Conservation (phyloP, 2,329 filamentous ascomycete species). For the Aspergillus sp. region DNA sequence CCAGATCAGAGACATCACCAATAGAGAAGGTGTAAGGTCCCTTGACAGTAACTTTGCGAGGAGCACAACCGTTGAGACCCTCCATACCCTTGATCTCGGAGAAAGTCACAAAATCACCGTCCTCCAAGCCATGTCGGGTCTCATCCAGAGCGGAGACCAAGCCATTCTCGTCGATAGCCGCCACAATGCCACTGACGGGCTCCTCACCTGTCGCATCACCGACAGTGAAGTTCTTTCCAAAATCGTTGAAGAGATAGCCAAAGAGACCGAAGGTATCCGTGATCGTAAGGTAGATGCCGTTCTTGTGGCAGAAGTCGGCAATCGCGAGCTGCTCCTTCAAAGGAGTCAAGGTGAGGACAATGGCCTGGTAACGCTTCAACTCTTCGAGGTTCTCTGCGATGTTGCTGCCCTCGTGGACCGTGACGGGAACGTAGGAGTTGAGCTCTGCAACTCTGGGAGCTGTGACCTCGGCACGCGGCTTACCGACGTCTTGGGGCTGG, state of each 20-base stretch:
- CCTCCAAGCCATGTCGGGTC: constrained; percentile 89
- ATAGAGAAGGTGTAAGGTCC: constrained; percentile 98
- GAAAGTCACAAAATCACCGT: constrained; percentile 96
- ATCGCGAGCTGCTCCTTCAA: constrained; percentile 79
- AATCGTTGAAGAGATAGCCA: constrained; percentile 95
- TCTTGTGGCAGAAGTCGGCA: constrained; percentile 89
- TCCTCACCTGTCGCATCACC: constrained; percentile 90
- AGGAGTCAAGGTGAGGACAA: constrained; percentile 84
- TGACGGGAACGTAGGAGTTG: constrained; percentile 93
- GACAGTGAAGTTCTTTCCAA: constrained; percentile 89
- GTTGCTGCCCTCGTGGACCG: constrained; percentile 65
- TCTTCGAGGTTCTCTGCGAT: constrained; percentile 75
- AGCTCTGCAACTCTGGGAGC: constrained; percentile 89
- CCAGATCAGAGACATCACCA: constrained; percentile 84
- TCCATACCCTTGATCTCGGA: constrained; percentile 93
- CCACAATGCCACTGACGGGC: constrained; percentile 82
- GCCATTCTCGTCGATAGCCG: constrained; percentile 84
- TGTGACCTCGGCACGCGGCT: constrained; percentile 83
- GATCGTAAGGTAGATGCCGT: constrained; percentile 86
- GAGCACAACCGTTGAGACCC: constrained; percentile 75
- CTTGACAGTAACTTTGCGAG: constrained; percentile 89
- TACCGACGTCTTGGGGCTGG: constrained; percentile 81
- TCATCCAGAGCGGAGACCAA: constrained; percentile 92
- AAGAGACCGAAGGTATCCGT: constrained; percentile 93
- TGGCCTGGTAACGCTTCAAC: constrained; percentile 87